Evolutionary conservation across 2,329 filamentous ascomycete species (phyloP).

Genomic region (Claviceps africana): DNA sequence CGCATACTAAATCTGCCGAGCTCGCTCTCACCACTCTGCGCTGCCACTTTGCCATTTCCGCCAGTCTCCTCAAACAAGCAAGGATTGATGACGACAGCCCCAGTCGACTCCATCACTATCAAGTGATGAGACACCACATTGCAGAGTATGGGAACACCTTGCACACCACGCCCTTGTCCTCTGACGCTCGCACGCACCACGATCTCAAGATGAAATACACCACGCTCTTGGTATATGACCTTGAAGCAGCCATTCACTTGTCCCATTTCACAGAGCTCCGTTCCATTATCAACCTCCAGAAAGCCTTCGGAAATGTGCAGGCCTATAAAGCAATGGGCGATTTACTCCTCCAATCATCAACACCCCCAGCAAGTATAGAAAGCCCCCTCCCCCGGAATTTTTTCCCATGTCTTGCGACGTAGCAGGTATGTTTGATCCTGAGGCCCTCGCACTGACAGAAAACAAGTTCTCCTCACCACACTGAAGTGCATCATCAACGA

Average conservation of each 20-base stretch:
- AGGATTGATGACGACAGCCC: slow-evolving; percentile 12
- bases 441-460: background rate
- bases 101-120: slow-evolving; percentile 47
- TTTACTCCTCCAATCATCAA: slow-evolving; percentile 40
- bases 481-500: slow-evolving; percentile 58
- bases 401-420: background rate
- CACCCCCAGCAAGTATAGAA: slow-evolving; percentile 35
- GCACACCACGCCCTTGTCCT: background rate
- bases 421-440: background rate
- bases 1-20: background rate
- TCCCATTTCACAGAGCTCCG: slow-evolving; percentile 53
- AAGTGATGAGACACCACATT: slow-evolving; percentile 45
- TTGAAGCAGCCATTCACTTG: slow-evolving; percentile 58
- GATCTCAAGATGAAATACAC: slow-evolving; percentile 50
- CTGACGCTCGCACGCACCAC: slow-evolving; percentile 28
- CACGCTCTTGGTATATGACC: slow-evolving; percentile 59
- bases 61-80: slow-evolving; percentile 13
- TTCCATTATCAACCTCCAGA: slow-evolving; percentile 41
- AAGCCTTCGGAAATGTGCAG: slow-evolving; percentile 26
- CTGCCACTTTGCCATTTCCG: slow-evolving; percentile 54
- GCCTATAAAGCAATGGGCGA: slow-evolving; percentile 53
- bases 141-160: slow-evolving; percentile 10
- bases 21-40: slow-evolving; percentile 39
- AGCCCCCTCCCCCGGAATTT: no score
- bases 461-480: slow-evolving; percentile 30